Evolutionary conservation across 1,284 basidiomycete genomes (phyloP).

Genomic region (Stygiomarasmius scandens): DNA sequence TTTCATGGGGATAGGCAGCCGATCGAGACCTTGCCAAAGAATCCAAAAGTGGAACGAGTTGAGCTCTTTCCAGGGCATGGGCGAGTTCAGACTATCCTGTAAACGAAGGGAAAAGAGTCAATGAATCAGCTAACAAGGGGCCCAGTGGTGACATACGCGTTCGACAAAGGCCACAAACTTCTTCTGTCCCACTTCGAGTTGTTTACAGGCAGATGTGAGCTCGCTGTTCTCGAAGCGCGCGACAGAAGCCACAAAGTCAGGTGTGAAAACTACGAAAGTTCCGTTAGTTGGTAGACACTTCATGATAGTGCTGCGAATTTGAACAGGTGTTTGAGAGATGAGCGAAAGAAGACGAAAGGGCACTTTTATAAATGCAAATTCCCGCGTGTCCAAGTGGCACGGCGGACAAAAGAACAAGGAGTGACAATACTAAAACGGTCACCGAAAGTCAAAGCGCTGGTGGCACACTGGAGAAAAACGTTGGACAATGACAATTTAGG

Average conservation of each 20-base stretch:
- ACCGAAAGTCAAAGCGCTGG: too few relatives aligned
- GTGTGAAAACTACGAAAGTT: conserved; percentile 7
- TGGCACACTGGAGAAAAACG: too few relatives aligned
- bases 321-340: too few relatives aligned
- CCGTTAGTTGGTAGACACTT: neutral
- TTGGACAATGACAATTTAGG: too few relatives aligned
- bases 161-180: conserved; percentile 7
- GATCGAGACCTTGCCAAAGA: conserved; percentile 9
- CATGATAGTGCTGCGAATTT: too few relatives aligned
- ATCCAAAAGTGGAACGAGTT: conserved; percentile 7
- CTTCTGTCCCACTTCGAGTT: neutral
- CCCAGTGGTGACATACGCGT: neutral
- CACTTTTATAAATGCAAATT: too few relatives aligned
- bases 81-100: neutral
- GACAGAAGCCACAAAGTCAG: conserved; percentile 9
- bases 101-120: neutral
- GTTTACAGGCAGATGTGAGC: conserved; percentile 4
- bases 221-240: conserved; percentile 4
- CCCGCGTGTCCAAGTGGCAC: too few relatives aligned
- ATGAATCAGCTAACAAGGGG: neutral
- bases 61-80: neutral
- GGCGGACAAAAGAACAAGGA: too few relatives aligned
- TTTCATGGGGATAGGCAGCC: neutral
- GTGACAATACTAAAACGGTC: too few relatives aligned
- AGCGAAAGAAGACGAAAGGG: too few relatives aligned